Evolutionary conservation across 306 rosid species (phyloP).

Genomic region (Begonia fuchsioides): DNA sequence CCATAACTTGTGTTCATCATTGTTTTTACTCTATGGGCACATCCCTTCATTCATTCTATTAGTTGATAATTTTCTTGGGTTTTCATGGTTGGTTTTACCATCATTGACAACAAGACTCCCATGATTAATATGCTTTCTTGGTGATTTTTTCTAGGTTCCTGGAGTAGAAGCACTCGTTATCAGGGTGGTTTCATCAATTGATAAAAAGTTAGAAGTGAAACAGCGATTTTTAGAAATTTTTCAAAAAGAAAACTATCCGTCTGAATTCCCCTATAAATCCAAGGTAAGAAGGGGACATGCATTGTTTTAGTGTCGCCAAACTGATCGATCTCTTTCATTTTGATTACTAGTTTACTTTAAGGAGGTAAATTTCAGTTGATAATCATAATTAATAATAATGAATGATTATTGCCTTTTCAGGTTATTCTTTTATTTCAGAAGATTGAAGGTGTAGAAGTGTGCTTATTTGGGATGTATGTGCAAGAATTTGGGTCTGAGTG

Average conservation of each 20-base stretch:
- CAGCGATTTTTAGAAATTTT: slow-evolving; percentile 33
- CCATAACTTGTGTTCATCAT: too few relatives aligned
- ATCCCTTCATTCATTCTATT: too few relatives aligned
- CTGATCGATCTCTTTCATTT: background rate
- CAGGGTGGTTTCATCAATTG: slow-evolving; percentile 40
- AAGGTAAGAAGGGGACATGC: slow-evolving; percentile 26
- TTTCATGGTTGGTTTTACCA: background rate
- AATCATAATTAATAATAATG: background rate
- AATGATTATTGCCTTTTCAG: slow-evolving; percentile 16
- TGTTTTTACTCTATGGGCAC: too few relatives aligned
- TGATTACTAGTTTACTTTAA: too few relatives aligned
- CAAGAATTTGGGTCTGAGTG: too few relatives aligned
- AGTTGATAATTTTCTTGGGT: too few relatives aligned
- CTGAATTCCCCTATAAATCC: slow-evolving; percentile 37
- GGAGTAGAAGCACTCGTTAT: slow-evolving; percentile 38
- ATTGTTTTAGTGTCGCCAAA: background rate
- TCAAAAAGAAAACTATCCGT: slow-evolving; percentile 28
- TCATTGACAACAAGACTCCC: background rate
- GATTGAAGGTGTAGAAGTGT: too few relatives aligned
- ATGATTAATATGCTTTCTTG: background rate
- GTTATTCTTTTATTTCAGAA: too few relatives aligned
- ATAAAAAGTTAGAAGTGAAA: too few relatives aligned
- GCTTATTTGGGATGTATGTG: too few relatives aligned
- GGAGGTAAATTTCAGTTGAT: background rate
- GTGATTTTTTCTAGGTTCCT: slow-evolving; percentile 27